Percentiles rank a stretch among this genome's conserved stretches.
Conservation (phyloP, 2,329 filamentous ascomycete species). For the Escovopsis sp. region DNA sequence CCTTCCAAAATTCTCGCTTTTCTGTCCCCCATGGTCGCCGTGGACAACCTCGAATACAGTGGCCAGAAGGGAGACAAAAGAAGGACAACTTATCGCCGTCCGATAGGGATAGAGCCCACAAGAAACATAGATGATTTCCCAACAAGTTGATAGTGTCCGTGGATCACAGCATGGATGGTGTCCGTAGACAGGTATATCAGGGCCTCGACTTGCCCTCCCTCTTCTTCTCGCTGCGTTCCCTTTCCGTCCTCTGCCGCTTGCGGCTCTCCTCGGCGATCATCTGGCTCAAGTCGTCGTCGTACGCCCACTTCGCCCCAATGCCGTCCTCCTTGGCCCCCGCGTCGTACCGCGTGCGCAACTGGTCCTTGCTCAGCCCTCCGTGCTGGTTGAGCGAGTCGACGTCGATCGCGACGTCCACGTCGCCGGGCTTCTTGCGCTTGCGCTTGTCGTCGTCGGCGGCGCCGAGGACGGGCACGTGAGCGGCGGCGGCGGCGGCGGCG, state of each 20-base stretch:
- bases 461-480: conserved; percentile 56
- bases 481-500: background rate
- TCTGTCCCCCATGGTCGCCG: too few relatives aligned
- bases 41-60: too few relatives aligned
- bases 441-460: conserved; percentile 57
- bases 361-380: conserved; percentile 72
- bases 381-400: conserved; percentile 61
- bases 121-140: too few relatives aligned
- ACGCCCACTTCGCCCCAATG: conserved; percentile 51
- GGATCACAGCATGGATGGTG: too few relatives aligned
- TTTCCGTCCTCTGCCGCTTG: conserved; percentile 79
- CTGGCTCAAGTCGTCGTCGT: conserved; percentile 79
- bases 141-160: too few relatives aligned
- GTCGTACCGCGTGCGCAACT: conserved; percentile 68
- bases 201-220: conserved; percentile 36
- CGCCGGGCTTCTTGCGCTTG: conserved; percentile 90
- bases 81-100: too few relatives aligned
- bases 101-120: too few relatives aligned
- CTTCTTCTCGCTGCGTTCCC: conserved; percentile 57
- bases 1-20: too few relatives aligned
- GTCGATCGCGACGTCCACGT: conserved; percentile 86
- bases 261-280: conserved; percentile 91
- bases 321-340: conserved; percentile 51
- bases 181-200: too few relatives aligned
- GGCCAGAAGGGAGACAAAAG: too few relatives aligned